Evolutionary conservation across 2,329 filamentous ascomycete species (phyloP).

Genomic region (Orbilia blumenaviensis): DNA sequence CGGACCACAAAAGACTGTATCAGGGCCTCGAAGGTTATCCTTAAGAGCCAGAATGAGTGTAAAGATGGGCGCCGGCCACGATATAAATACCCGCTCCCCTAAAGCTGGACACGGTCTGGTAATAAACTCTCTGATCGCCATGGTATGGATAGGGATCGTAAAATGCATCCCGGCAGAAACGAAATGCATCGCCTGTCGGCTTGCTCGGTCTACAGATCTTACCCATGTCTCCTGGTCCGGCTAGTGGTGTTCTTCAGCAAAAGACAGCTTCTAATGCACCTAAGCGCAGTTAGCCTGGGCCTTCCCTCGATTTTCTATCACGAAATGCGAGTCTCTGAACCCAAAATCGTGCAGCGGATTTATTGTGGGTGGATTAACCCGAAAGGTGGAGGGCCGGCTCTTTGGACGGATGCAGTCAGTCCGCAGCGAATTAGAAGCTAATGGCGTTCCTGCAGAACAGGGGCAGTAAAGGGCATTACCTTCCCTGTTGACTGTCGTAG

Average conservation of each 20-base stretch:
- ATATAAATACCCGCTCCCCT: conserved; percentile 41
- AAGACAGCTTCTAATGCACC: neutral
- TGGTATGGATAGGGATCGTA: conserved; percentile 29
- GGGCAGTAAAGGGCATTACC: conserved; percentile 10
- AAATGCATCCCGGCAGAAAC: conserved; percentile 30
- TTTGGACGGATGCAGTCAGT: conserved; percentile 50
- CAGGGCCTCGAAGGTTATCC: conserved; percentile 22
- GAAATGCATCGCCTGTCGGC: conserved; percentile 30
- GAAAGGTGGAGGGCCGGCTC: conserved; percentile 33
- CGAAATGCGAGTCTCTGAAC: conserved; percentile 2
- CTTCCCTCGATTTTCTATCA: conserved; percentile 1
- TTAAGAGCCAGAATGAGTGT: neutral
- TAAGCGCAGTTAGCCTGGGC: conserved; percentile 24
- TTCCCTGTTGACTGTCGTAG: conserved; percentile 4
- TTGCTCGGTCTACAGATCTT: conserved; percentile 27
- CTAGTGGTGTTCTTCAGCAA: conserved; percentile 16
- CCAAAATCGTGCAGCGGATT: conserved; percentile 6
- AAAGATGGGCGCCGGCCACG: conserved; percentile 13
- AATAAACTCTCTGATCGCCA: conserved; percentile 32
- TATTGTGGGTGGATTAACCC: conserved; percentile 39
- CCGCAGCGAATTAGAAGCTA: conserved; percentile 40
- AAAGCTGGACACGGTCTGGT: neutral
- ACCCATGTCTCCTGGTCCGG: conserved; percentile 28
- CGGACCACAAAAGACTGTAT: conserved; percentile 15
- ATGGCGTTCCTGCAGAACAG: conserved; percentile 43